Evolutionary conservation across 2,329 filamentous ascomycete genomes (phyloP).

Genomic region (Ophiostoma australiae): DNA sequence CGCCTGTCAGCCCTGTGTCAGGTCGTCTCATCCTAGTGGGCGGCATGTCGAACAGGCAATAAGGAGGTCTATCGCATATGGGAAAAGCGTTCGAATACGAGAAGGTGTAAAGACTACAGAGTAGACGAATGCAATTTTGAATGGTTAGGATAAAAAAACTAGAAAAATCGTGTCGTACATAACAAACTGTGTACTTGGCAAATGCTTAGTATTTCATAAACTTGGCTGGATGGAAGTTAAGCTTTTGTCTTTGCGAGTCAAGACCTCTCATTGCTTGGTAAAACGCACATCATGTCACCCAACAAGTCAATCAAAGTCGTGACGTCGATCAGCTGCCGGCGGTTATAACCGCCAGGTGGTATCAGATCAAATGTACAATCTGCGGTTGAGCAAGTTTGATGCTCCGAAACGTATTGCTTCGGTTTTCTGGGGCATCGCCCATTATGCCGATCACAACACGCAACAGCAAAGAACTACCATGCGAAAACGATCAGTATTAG

Average conservation of each 20-base stretch:
- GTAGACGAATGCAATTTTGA: not conserved
- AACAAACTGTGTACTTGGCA: not conserved
- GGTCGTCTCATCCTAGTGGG: constrained; percentile 20
- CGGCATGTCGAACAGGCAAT: not conserved
- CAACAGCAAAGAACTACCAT: not conserved
- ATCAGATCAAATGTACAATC: not conserved
- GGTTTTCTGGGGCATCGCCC: not conserved
- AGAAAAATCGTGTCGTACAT: not conserved
- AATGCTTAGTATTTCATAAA: not conserved
- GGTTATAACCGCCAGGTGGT: not conserved
- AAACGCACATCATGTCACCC: not conserved
- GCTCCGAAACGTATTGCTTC: not conserved
- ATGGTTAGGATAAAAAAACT: not conserved
- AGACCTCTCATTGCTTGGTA: not conserved
- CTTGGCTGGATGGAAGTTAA: not conserved
- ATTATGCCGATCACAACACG: constrained; percentile 7
- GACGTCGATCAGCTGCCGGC: not conserved
- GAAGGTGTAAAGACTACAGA: not conserved
- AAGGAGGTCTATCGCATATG: not conserved
- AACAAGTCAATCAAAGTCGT: not conserved
- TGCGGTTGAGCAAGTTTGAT: not conserved
- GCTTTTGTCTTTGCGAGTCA: not conserved
- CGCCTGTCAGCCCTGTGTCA: constrained; percentile 24
- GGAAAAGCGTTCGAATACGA: not conserved
- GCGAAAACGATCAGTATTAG: not conserved